Evolutionary conservation across 2,329 filamentous ascomycete species (phyloP).

Genomic region (Trichoderma breve): DNA sequence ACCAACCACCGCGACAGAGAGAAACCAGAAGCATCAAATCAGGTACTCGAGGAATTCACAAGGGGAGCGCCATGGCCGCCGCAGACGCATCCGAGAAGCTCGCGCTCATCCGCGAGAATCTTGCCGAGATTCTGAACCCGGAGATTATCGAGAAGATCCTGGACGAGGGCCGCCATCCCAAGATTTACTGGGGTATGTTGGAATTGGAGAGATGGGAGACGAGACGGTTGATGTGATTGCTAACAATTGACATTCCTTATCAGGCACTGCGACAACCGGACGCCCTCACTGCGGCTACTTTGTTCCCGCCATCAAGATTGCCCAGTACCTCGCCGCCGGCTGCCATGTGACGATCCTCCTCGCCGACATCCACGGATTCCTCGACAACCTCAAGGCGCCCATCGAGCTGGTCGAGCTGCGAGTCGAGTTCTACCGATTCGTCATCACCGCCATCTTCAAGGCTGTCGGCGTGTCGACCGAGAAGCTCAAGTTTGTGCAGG

Average conservation of each 20-base stretch:
- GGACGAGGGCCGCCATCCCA: conserved; percentile 67
- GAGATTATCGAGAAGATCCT: conserved; percentile 77
- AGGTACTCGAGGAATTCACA: not conserved
- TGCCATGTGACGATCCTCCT: conserved; percentile 80
- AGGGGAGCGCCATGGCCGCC: conserved; percentile 2
- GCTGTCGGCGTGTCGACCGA: conserved; percentile 76
- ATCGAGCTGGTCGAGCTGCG: conserved; percentile 82
- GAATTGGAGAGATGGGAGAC: not conserved
- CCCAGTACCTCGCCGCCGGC: conserved; percentile 79
- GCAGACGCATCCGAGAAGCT: conserved; percentile 58
- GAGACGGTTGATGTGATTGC: not conserved
- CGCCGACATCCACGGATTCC: conserved; percentile 72
- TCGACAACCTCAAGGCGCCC: conserved; percentile 82
- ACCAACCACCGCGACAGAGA: not conserved
- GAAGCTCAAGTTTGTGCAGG: conserved; percentile 78
- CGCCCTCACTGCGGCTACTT: conserved; percentile 88
- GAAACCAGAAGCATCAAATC: not conserved
- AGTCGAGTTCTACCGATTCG: conserved; percentile 76
- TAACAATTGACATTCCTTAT: not conserved
- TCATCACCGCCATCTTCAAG: conserved; percentile 72
- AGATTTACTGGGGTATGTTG: conserved; percentile 75
- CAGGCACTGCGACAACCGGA: conserved; percentile 79
- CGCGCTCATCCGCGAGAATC: conserved; percentile 73
- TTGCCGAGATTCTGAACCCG: conserved; percentile 78
- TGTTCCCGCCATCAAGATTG: conserved; percentile 84